Percentiles rank a stretch among this genome's conserved stretches.
phyloP scores from a whole-genome alignment of 2,329 filamentous ascomycete genomes.

The Colletotrichum ledebouriae region DNA sequence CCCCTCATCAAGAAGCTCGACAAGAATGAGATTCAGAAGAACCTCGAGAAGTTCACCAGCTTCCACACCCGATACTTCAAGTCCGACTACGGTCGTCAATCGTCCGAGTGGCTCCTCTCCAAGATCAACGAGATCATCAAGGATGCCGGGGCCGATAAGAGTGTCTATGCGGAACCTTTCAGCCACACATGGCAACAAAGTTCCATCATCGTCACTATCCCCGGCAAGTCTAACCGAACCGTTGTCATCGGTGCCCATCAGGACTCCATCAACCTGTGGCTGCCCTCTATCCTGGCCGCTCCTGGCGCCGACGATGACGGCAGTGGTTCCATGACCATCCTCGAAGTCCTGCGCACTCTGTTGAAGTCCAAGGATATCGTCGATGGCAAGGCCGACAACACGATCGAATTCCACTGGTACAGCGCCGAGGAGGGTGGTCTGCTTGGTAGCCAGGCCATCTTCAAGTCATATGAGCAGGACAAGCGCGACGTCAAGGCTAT shows the following conservation, averaged over 20 bases:
- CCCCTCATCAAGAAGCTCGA: constrained; percentile 77
- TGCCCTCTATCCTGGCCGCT: constrained; percentile 85
- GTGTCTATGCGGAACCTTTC: constrained; percentile 80
- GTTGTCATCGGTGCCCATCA: constrained; percentile 93
- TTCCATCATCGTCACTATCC: constrained; percentile 92
- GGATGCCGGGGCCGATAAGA: constrained; percentile 75
- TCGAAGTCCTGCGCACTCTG: constrained; percentile 88
- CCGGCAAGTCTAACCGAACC: constrained; percentile 86
- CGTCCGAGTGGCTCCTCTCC: constrained; percentile 86
- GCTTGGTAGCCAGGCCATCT: constrained; percentile 90
- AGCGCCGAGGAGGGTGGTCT: constrained; percentile 90
- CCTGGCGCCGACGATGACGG: constrained; percentile 97
- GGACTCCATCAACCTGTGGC: constrained; percentile 93
- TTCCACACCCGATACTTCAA: constrained; percentile 89
- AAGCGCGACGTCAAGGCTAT: constrained; percentile 89
- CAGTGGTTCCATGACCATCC: constrained; percentile 91
- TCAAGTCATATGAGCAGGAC: constrained; percentile 81
- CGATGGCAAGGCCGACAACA: constrained; percentile 81
- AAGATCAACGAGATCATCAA: constrained; percentile 80
- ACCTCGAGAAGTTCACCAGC: constrained; percentile 82
- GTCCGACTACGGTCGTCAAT: constrained; percentile 82
- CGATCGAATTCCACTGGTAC: constrained; percentile 97
- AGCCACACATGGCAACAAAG: constrained; percentile 89
- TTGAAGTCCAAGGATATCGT: constrained; percentile 79
- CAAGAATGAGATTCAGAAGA: constrained; percentile 80